phyloP scores from a whole-genome alignment of 208 protist genomes.

The Trypanosoma boissoni region DNA sequence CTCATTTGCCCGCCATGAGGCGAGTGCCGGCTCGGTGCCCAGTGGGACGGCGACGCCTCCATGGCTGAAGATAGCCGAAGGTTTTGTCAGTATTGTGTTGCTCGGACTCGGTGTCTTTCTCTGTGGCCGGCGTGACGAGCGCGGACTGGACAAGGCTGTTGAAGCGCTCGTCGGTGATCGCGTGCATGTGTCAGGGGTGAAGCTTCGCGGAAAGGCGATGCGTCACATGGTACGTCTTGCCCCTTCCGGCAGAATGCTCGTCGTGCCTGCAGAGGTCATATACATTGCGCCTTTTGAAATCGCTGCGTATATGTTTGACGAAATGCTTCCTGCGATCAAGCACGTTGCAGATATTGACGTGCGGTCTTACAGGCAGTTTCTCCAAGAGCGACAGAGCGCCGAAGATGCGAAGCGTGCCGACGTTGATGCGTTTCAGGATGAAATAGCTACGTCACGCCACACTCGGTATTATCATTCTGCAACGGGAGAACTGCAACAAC shows the following conservation, averaged over 20 bases:
- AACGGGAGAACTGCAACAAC: conserved; percentile 5
- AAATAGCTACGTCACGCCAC: conserved; percentile 3
- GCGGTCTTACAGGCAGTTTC: conserved; percentile 51
- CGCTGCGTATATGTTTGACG: conserved; percentile 79
- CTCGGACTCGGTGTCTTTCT: conserved; percentile 63
- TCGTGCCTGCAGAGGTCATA: conserved; percentile 52
- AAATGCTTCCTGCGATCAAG: conserved; percentile 71
- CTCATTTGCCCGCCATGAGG: conserved; percentile 11
- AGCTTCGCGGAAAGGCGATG: conserved; percentile 62
- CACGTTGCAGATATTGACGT: conserved; percentile 73
- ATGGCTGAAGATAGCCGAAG: conserved; percentile 50
- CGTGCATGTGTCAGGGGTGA: conserved; percentile 16
- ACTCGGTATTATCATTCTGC: background rate
- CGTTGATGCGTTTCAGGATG: conserved; percentile 8
- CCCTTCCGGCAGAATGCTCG: conserved; percentile 41
- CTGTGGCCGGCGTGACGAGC: conserved; percentile 56
- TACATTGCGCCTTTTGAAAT: conserved; percentile 81
- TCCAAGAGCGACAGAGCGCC: conserved; percentile 51
- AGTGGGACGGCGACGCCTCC: conserved; percentile 5
- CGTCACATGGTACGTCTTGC: conserved; percentile 80
- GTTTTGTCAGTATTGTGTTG: conserved; percentile 66
- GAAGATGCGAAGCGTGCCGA: conserved; percentile 23
- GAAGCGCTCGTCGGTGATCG: conserved; percentile 72
- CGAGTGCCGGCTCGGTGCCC: background rate
- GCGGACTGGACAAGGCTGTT: conserved; percentile 66